Base-by-base conservation (phyloP, 495 filamentous ascomycete genomes). In the Xylaria acuta region DNA sequence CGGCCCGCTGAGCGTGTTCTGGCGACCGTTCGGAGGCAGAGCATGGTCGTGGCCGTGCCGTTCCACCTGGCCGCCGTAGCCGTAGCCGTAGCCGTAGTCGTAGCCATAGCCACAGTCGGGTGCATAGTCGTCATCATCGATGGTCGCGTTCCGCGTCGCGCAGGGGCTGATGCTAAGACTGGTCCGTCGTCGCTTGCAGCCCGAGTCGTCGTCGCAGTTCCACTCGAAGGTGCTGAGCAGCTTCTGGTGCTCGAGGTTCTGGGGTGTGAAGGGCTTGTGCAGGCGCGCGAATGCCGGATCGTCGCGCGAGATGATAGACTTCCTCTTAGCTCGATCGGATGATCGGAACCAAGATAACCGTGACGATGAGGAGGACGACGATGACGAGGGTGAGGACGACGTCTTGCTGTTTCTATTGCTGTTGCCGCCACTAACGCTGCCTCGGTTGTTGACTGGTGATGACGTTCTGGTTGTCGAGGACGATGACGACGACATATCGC, bases 171-270 rank as follows among this genome's bases (percentile, higher is more conserved):
- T 71, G 27, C 72, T 73, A 7, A 75, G 69, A 54, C 71, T 76
- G 18, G 70, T 76, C 58, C 67, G 77, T 53, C 74, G 66, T 7
- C 75, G 62, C 18, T 72, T 74, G 51, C 3, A 22, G 18, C 32
- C 22, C 70, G 70, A 22, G 40, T 75, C 51, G 38, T 71, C 56
- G 38, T 71, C 67, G 36, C 69, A 76, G 51, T 72, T 75, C 75
- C 75, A 79, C 64, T 79, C 75, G 41, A 79, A 77, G 41, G 73
- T 58, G 56, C 53, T 74, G 43, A 79, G 49, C 41, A 79, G 67
- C 67, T 76, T 79, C 59, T 77, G 77, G 63, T 79, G 74, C 59
- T 75, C 77, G 36, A 77, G 66, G 56, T 79, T 79, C 60, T 79
- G 75, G 18, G 65, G 72, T 3, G 75, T 79, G 72, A 79, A 76